Evolutionary conservation across 2,329 filamentous ascomycete species (phyloP), one percentile per base, ranked within the genome.

Genomic region (Pestalotiopsis fici): DNA sequence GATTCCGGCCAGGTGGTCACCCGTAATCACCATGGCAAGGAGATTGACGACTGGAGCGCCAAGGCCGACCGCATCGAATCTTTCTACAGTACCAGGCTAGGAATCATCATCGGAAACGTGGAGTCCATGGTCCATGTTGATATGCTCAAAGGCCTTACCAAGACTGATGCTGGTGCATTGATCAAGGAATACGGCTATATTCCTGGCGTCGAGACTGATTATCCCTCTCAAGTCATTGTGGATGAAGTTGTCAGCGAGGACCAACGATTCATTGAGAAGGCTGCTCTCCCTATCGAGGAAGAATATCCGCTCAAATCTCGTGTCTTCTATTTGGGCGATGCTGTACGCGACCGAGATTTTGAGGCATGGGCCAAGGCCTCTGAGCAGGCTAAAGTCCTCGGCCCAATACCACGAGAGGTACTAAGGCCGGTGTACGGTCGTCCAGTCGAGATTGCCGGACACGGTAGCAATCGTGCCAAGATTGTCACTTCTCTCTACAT

Each of bases 161-260:
- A 97, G 84, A 97, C 93, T 0, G 94, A 98, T 69, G 91, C 95
- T 43, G 96, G 96, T 57, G 93, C 95, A 12, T 92, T 94, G 2
- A 82, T 98, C 74, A 99, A 99, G 81, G 94, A 98, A 75, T 99
- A 97, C 76, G 94, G 90, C 21, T 88, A 92, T 64, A 92, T 98
- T 60, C 90, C 91, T 2, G 95, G 95, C 59, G 86, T 96, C 75
- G 94, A 98, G 76, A 92, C 90, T 6, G 92, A 97, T 65, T 98
- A 95, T 78, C 94, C 96, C n/a, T 87, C 94, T 3, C 96, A 99
- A 77, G 90, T 93, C 21, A 86, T 98, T 63, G 95, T 99, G 15
- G 94, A 98, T 74, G 88, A 94, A 69, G 95, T 98, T 55, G 82
- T 94, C 74, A 97, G 95, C 76, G 92, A 95, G 74, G 96, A 99